Evolutionary conservation across 768 basidiomycete species (phyloP).

Genomic region (Myochromella boudieri): DNA sequence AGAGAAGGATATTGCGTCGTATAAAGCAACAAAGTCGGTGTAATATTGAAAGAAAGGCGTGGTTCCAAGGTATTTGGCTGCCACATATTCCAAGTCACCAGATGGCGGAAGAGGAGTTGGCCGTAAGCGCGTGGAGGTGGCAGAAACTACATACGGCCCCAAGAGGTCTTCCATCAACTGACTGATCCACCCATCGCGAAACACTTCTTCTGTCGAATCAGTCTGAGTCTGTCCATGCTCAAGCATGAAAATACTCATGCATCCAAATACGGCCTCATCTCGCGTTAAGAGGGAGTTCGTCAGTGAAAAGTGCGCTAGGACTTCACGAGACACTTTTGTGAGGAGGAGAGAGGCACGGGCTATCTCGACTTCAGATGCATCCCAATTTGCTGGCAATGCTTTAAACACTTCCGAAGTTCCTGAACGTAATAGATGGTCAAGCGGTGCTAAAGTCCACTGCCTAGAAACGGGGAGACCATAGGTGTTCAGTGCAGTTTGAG

Average conservation of each 20-base stretch:
- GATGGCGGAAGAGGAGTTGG: slow-evolving; percentile 16
- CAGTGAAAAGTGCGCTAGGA: slow-evolving; percentile 43
- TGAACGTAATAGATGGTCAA: slow-evolving; percentile 82
- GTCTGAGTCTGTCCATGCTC: slow-evolving; percentile 74
- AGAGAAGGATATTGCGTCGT: slow-evolving; percentile 87
- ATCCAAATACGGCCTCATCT: slow-evolving; percentile 65
- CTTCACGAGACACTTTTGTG: slow-evolving; percentile 46
- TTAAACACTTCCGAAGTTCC: slow-evolving; percentile 69
- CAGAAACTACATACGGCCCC: slow-evolving; percentile 45
- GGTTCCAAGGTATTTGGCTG: slow-evolving; percentile 58
- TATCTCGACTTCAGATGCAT: slow-evolving; percentile 77
- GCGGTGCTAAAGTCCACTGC: slow-evolving; percentile 69
- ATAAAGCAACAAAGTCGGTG: slow-evolving; percentile 87
- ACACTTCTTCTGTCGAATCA: slow-evolving; percentile 65
- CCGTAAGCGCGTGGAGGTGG: slow-evolving; percentile 20
- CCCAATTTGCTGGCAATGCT: slow-evolving; percentile 67
- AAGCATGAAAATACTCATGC: slow-evolving; percentile 96
- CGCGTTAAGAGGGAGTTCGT: slow-evolving; percentile 42
- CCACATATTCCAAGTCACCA: slow-evolving; percentile 50
- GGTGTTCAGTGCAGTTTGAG: slow-evolving; percentile 21
- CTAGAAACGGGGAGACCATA: slow-evolving; percentile 46
- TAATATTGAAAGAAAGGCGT: slow-evolving; percentile 94
- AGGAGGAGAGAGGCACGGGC: slow-evolving; percentile 68
- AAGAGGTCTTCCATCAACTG: slow-evolving; percentile 61
- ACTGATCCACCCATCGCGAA: slow-evolving; percentile 68